A percentile compares a stretch with the other conserved stretches of the same genome.
Evolutionary conservation across 495 filamentous ascomycete genomes (phyloP).

Genomic region (Aspergillus saccharolyticus): DNA sequence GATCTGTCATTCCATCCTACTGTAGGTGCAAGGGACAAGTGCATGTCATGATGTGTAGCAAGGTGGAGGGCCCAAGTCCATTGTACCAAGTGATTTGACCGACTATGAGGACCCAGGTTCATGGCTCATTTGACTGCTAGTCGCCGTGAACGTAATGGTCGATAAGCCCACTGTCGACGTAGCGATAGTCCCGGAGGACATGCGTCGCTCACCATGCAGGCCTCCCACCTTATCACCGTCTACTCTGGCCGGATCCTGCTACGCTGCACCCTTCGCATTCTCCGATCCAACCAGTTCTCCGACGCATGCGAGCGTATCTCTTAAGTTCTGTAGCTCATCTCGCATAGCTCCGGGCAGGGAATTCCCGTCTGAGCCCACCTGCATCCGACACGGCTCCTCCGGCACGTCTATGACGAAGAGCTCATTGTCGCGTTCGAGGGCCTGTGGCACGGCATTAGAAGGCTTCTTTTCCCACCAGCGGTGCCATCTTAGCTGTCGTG

Average conservation of each 20-base stretch:
- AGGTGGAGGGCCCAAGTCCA: conserved; percentile 17
- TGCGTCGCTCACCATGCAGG: background rate
- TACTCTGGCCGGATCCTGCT: background rate
- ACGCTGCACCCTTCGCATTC: background rate
- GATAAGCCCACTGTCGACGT: conserved; percentile 19
- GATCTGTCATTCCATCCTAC: background rate
- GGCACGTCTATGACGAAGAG: background rate
- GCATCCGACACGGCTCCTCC: background rate
- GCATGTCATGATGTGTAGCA: conserved; percentile 15
- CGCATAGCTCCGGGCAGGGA: conserved; percentile 28
- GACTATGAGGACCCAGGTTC: conserved; percentile 20
- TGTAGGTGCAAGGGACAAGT: background rate
- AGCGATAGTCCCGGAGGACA: conserved; percentile 5
- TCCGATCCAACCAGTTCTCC: conserved; percentile 18
- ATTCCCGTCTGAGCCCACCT: conserved; percentile 19
- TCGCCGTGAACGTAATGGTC: conserved; percentile 15
- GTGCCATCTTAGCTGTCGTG: conserved; percentile 31
- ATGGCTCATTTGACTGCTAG: conserved; percentile 20
- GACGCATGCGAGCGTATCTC: conserved; percentile 23
- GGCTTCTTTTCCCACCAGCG: conserved; percentile 29
- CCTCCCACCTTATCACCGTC: background rate
- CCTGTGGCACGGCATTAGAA: background rate
- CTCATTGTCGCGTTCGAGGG: background rate
- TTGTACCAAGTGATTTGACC: conserved; percentile 20
- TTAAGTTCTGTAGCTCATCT: conserved; percentile 20